Evolutionary conservation across 805 yeast genomes (phyloP), one percentile per base, ranked within the genome.

Genomic region (Spencermartinsiella europaea): DNA sequence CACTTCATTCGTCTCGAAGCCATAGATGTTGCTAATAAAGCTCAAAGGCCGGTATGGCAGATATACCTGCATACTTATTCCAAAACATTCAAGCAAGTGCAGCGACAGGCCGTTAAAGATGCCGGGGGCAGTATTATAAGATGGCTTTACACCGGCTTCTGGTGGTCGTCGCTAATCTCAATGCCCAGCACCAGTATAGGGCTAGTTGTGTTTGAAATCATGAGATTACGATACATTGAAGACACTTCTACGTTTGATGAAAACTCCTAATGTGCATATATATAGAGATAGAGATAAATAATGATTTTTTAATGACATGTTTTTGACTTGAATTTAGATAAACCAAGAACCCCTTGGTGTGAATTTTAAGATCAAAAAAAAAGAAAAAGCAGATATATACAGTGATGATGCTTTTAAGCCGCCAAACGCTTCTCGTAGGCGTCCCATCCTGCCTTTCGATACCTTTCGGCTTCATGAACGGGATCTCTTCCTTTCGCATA

Each of bases 401-500:
- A 21, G 10, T 34, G 16, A 34, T 14, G 33, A 28, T 10, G 14
- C 33, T 28, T 22, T 16, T 40, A 40, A 42, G 5, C 8, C 3
- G 27, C 25, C 16, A 51, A 14, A 19, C 52, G 45, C 46, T 48
- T 42, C 31, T 15, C 34, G 62, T 91, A 93, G 4, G 98, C 96
- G 21, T 77, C 75, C 99, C 99, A 93, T 3, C 98, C 98, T 14
- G 98, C 98, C 47, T 77, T 75, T 67, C 84, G 80, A 67, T 93
- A 93, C 60, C 99, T 77, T 60, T 81, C 77, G 37, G 96, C 95
- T 68, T 93, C 96, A 12, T 71, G 84, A 1, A 72, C 73, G 4
- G 97, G 95, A 63, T 91, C 95, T 69, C 98, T 81, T 17, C 95
- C 96, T 60, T 88, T 85, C 12, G 93, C 98, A 64, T 85, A 89